Evolutionary conservation across 2,329 filamentous ascomycete genomes (phyloP), one percentile per base, ranked within the genome.

Genomic region (Blastomyces emzantsi): DNA sequence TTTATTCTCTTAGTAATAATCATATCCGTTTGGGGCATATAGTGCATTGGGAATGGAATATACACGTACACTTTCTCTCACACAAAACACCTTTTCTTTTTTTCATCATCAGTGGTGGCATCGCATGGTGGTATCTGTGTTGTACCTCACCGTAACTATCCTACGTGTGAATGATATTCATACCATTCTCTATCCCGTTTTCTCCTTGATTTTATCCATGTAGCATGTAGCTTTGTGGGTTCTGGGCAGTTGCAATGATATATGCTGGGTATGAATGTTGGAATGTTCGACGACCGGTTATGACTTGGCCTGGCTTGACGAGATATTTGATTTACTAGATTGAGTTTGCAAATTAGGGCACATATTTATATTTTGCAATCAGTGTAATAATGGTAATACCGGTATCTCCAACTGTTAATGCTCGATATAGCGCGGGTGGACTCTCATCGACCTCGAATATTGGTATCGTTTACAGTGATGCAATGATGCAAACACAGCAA

Each of bases 71-170:
- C 47, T 19, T 17, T 7, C 30, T 25, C 49, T 28, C 22, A 0
- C 22, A 52, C 1, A 6, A 1, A 36, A 30, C 22, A 28, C 2
- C 9, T 28, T 47, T 51, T 15, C 11, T 51, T n/a, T n/a, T n/a
- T 49, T 13, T 28, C n/a, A 11, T 41, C 25, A 3, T n/a, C 33
- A 25, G 36, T 39, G 30, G 33, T 57, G 33, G 13, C 55, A 57
- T 57, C 41, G 55, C 55, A 41, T 36, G 55, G 55, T 57, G 30
- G 55, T 41, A 57, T 41, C 55, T 41, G n/a, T 17, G 47, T 15
- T 41, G 39, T 57, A 25, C 33, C n/a, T 41, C 55, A 9, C 30
- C 36, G 55, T 57, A 57, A n/a, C 55, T 7, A 9, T 39, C 22
- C 19, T 9, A 17, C 36, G 28, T 22, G 36, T 41, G 36, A 57